Conservation (phyloP, 2,329 filamentous ascomycete species). For the Fusarium longipes region DNA sequence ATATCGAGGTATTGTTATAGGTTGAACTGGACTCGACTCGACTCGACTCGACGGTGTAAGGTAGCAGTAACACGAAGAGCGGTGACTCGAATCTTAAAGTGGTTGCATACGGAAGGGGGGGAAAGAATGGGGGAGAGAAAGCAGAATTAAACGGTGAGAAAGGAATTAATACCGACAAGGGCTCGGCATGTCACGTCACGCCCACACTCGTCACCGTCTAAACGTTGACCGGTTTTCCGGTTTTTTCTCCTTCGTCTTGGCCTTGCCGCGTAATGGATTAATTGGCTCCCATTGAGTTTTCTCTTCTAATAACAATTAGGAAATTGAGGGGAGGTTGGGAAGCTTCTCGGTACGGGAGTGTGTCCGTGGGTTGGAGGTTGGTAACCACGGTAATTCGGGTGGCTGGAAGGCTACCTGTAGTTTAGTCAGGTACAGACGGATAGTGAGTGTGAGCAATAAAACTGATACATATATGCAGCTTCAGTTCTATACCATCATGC, state of each 20-base stretch:
- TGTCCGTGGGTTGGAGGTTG: constrained; percentile 20
- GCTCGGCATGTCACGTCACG: constrained; percentile 31
- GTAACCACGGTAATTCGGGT: constrained; percentile 21
- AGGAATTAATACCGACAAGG: constrained; percentile 17
- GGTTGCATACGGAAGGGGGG: constrained; percentile 9
- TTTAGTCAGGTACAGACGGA: constrained; percentile 1
- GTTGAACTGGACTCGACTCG: constrained; percentile 1
- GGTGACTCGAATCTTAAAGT: constrained; percentile 9
- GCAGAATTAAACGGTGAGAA: constrained; percentile 1
- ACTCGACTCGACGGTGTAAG: constrained; percentile 7
- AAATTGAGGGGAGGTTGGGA: constrained; percentile 23
- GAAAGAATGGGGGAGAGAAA: not conserved
- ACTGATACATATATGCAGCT: not conserved
- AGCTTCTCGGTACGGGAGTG: constrained; percentile 9
- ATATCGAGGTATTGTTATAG: constrained; percentile 2
- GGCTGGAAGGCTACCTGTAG: constrained; percentile 10
- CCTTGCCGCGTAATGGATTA: constrained; percentile 14
- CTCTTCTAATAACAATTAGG: not conserved
- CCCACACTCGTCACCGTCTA: constrained; percentile 1
- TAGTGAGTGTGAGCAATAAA: not conserved
- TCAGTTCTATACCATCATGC: not conserved
- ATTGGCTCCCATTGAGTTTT: constrained; percentile 4
- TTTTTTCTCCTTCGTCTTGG: constrained; percentile 3
- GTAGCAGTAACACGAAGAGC: not conserved
- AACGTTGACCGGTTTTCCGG: constrained; percentile 25